Evolutionary conservation across 2,329 filamentous ascomycete genomes (phyloP).

Genomic region (Fusarium nelsonii): DNA sequence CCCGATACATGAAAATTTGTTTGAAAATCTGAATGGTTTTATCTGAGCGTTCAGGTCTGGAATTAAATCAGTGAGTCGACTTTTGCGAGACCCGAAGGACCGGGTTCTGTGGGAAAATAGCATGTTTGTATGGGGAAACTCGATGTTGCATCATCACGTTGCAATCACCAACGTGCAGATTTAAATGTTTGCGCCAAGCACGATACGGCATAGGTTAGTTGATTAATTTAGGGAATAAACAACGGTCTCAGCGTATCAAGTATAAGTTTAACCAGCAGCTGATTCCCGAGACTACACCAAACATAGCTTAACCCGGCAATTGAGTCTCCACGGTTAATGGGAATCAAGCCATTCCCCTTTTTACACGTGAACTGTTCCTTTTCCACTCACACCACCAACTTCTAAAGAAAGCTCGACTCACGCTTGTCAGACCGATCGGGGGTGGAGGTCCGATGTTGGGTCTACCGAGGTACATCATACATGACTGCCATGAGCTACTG

Average conservation of each 20-base stretch:
- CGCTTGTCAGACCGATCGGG: neutral
- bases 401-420: neutral
- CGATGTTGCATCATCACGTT: conserved; percentile 5
- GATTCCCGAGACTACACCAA: neutral
- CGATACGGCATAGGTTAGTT: neutral
- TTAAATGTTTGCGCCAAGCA: neutral
- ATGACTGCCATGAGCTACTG: neutral
- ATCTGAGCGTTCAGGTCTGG: neutral
- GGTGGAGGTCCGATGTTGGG: neutral
- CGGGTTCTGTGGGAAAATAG: neutral
- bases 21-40: neutral
- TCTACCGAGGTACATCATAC: neutral
- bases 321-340: conserved; percentile 3
- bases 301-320: conserved; percentile 1
- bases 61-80: neutral
- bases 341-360: conserved; percentile 14
- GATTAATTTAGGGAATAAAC: neutral
- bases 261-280: neutral
- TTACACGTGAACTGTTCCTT: conserved; percentile 1
- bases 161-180: conserved; percentile 6
- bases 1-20: neutral
- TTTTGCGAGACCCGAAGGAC: neutral
- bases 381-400: neutral
- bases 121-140: neutral
- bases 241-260: neutral